Base-by-base conservation (phyloP, 2,329 filamentous ascomycete genomes). In the Ascosphaera apis region DNA sequence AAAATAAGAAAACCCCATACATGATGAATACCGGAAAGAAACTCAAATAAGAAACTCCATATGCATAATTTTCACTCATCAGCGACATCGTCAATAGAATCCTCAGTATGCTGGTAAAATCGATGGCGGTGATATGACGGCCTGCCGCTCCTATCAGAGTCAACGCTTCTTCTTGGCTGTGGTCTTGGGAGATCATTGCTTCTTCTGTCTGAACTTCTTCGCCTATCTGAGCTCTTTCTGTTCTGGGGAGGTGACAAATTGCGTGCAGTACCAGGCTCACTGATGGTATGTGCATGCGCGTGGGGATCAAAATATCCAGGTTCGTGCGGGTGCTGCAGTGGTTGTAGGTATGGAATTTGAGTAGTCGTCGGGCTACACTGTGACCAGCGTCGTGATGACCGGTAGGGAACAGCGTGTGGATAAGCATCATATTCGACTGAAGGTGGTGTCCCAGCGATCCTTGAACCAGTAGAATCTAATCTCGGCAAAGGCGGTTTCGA, bases 391-490 rank as follows among this genome's bases (percentile, higher is more conserved):
- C 15, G 7, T 31, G 15, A 9, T 30, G n/a, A 19, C 17, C n/a
- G 31, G 23, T 3, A 19, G 11, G 7, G 35, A 35, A 4, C 31
- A 30, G 9, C 23, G 27, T 25, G 17, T 7, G 4, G 18, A 18
- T 37, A 15, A 9, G 27, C 41, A 11, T 36, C 34, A 11, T 35
- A 33, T 15, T 42, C 33, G 16, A 37, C 23, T 4, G 31, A 23
- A 5, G 36, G 34, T 21, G 41, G 37, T 7, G 31, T 35, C 25
- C 18, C 33, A 30, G 27, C n/a, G n/a, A 30, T 4, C n/a, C 4
- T 30, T 11, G 27, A 30, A 12, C 27, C 27, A 11, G 27, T 11
- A 5, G 31, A 33, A 21, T 33, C 18, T 8, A 33, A 13, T 12
- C 31, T 17, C 13, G 31, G 18, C 31, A 33, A 18, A 9, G 31